Percentiles rank a stretch among this genome's conserved stretches.
Conservation (phyloP, 1,284 basidiomycete genomes). For the Ustilago trichophora region DNA sequence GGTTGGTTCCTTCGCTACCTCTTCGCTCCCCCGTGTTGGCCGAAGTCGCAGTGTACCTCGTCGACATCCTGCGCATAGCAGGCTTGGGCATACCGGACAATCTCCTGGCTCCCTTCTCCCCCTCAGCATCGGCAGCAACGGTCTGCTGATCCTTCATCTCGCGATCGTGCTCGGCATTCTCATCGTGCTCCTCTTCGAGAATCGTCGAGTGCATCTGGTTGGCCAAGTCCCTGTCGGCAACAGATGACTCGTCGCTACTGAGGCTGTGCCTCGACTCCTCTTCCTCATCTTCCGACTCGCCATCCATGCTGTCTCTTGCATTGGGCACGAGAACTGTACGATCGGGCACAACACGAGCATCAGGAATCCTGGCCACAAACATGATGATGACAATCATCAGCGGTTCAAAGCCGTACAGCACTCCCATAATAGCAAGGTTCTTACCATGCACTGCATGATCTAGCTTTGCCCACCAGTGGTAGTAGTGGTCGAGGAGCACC, state of each 20-base stretch:
- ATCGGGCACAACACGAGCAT: slow-evolving; percentile 23
- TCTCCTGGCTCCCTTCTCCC: neutral
- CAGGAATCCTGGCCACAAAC: slow-evolving; percentile 22
- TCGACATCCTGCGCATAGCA: slow-evolving; percentile 7
- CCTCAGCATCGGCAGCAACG: too few relatives aligned
- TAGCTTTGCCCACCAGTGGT: slow-evolving; percentile 36
- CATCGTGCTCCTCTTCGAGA: slow-evolving; percentile 21
- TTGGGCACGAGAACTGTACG: slow-evolving; percentile 34
- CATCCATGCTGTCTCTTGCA: slow-evolving; percentile 4
- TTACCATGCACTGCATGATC: slow-evolving; percentile 32
- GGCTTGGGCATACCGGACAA: neutral
- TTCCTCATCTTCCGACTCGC: slow-evolving; percentile 4
- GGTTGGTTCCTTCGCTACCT: slow-evolving; percentile 6
- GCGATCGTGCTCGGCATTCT: neutral
- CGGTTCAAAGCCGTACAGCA: slow-evolving; percentile 41
- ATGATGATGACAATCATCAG: slow-evolving; percentile 34
- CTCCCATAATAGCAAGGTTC: slow-evolving; percentile 31
- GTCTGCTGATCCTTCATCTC: slow-evolving; percentile 7
- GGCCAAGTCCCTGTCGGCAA: neutral
- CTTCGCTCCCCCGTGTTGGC: slow-evolving; percentile 6
- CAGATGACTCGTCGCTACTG: slow-evolving; percentile 9
- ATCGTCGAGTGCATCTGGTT: slow-evolving; percentile 24
- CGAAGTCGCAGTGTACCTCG: neutral
- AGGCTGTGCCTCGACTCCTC: slow-evolving; percentile 1
- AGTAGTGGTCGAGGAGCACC: slow-evolving; percentile 30